Evolutionary conservation across 306 rosid genomes (phyloP), one percentile per base, ranked within the genome.

Genomic region (Sicyos baderoa): DNA sequence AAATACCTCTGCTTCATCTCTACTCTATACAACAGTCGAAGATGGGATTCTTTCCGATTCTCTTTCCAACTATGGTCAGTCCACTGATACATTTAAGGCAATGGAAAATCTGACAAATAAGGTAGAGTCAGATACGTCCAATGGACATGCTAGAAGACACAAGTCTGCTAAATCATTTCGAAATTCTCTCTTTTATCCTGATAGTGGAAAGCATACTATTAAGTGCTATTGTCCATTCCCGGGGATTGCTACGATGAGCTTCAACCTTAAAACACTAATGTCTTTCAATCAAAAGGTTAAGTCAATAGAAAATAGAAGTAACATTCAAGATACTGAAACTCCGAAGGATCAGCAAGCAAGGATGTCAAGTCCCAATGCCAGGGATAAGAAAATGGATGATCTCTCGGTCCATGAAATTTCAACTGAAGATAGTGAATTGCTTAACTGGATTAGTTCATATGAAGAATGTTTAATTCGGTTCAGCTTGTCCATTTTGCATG

Each of bases 161-260:
- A 76, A 71, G 60, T 70, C 84, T 65, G 72, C 74, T 23, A 81
- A 81, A 62, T 66, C 75, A 29, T 65, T 67, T 64, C 63, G 77
- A 47, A 61, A 82, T 64, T 59, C 83, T 74, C 70, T 29, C 51
- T 59, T 62, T 55, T 73, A 78, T 61, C 74, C 71, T 74, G 84
- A 81, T 74, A 78, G 84, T 76, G 75, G 74, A 77, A 83, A 74
- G 80, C 86, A 82, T 73, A 85, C 97, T 42, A 79, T 92, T 79
- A 89, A 84, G 77, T 88, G 96, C 78, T 85, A 84, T 68, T 84
- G 87, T 73, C 97, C 97, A 52, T 88, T 93, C 84, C 98, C 98
- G 76, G 96, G 97, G 54, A 79, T 88, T 74, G 86, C 84, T 65
- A 77, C 89, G 77, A 80, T 89, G 77, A 89, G 85, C 79, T 89